A percentile compares a stretch with the other conserved stretches of the same genome.
Conservation (phyloP, 352 stramenopile species). For the Phytophthora tubulina region DNA sequence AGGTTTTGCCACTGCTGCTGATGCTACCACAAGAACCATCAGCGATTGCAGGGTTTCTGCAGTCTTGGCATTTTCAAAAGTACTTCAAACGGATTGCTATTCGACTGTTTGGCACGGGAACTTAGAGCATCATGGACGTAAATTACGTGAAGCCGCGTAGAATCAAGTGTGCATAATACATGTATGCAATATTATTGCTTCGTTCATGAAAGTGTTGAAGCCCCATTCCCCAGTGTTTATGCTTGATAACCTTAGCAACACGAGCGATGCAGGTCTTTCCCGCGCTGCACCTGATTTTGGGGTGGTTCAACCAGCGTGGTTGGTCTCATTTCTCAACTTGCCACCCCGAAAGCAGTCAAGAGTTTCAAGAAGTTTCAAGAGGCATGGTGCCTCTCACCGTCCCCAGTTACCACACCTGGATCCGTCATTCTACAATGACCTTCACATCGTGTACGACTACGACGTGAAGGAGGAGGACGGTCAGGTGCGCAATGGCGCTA, state of each 20-base stretch:
- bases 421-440: constrained; percentile 54
- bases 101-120: constrained; percentile 15
- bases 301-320: too few relatives aligned
- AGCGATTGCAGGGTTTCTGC: constrained; percentile 7
- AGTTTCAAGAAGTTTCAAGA: too few relatives aligned
- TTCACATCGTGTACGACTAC: constrained; percentile 62
- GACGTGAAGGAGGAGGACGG: constrained; percentile 33
- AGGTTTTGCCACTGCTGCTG: constrained; percentile 20
- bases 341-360: too few relatives aligned
- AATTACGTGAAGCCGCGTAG: too few relatives aligned
- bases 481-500: constrained; percentile 53
- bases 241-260: too few relatives aligned
- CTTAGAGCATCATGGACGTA: constrained; percentile 12
- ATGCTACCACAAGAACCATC: constrained; percentile 18
- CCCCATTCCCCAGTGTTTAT: too few relatives aligned
- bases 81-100: constrained; percentile 17
- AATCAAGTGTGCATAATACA: too few relatives aligned
- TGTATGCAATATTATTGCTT: too few relatives aligned
- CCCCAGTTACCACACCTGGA: constrained; percentile 60
- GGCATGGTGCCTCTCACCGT: constrained; percentile 32
- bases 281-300: too few relatives aligned
- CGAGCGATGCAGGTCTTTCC: too few relatives aligned
- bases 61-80: constrained; percentile 11
- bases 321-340: too few relatives aligned
- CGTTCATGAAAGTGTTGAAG: too few relatives aligned